Conservation (phyloP, 352 stramenopile species). For the Phytophthora colocasiae region DNA sequence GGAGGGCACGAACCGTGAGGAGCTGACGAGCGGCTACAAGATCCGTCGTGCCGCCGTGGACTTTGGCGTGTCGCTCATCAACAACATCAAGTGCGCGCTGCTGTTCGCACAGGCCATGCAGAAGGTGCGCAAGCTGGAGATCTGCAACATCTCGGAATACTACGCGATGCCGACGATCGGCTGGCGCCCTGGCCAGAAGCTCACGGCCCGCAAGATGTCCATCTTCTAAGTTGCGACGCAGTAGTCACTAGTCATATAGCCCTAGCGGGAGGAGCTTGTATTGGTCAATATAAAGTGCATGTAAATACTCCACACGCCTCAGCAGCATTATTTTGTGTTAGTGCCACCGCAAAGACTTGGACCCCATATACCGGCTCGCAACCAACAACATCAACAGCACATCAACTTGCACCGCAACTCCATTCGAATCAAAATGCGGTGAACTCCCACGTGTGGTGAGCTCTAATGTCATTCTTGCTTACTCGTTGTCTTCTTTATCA, state of each 20-base stretch:
- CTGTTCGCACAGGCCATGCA: constrained; percentile 94
- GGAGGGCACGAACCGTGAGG: constrained; percentile 82
- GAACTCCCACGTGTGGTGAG: constrained; percentile 6
- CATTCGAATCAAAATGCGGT: constrained; percentile 4
- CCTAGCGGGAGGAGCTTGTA: constrained; percentile 17
- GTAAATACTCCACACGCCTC: constrained; percentile 32
- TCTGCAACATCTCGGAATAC: constrained; percentile 90
- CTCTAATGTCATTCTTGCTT: constrained; percentile 26
- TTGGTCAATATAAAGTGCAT: constrained; percentile 33
- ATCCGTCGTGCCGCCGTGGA: constrained; percentile 97
- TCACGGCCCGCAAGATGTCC: constrained; percentile 86
- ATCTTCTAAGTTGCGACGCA: constrained; percentile 68
- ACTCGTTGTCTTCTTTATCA: constrained; percentile 35
- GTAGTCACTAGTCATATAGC: constrained; percentile 4
- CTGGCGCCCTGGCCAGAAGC: constrained; percentile 82
- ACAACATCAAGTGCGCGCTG: constrained; percentile 98
- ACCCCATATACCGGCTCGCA: not conserved
- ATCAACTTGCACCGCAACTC: too few species aligned
- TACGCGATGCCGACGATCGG: constrained; percentile 87
- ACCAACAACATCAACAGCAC: not conserved
- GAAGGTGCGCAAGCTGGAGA: constrained; percentile 95
- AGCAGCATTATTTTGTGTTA: not conserved
- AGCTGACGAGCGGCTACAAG: constrained; percentile 91
- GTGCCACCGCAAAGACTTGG: too few species aligned
- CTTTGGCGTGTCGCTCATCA: constrained; percentile 97